Evolutionary conservation across 2,329 filamentous ascomycete species (phyloP).

Genomic region (Colletotrichum theobromicola): DNA sequence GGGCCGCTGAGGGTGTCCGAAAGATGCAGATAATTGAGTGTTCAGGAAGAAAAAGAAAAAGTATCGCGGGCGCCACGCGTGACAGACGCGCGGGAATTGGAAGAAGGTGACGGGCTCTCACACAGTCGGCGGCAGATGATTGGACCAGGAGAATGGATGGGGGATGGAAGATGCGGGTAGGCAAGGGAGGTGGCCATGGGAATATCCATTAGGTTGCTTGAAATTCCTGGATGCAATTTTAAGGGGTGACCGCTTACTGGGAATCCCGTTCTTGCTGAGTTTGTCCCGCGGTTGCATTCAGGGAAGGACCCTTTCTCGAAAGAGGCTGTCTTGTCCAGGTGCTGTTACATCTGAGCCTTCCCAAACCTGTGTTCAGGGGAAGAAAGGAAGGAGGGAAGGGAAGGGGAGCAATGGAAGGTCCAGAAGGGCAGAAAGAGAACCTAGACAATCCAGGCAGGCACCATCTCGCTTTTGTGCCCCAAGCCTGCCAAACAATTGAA

Average conservation of each 20-base stretch:
- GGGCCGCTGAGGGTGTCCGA: not conserved
- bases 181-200: not conserved
- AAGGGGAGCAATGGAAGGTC: not conserved
- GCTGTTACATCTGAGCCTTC: not conserved
- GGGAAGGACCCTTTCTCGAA: not conserved
- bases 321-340: not conserved
- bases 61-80: not conserved
- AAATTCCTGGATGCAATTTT: slow-evolving; percentile 5
- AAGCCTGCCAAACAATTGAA: not conserved
- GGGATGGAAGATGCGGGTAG: not conserved
- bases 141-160: not conserved
- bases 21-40: not conserved
- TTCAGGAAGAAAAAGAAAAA: not conserved
- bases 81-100: slow-evolving; percentile 3
- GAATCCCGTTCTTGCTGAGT: not conserved
- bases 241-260: not conserved
- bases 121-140: not conserved
- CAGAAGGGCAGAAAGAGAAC: not conserved
- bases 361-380: not conserved
- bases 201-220: not conserved
- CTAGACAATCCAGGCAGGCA: not conserved
- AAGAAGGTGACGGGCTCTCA: not conserved
- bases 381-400: not conserved
- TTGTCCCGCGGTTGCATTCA: not conserved
- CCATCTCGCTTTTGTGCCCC: not conserved